A percentile compares a stretch with the other conserved stretches of the same genome.
phyloP scores from a whole-genome alignment of 495 filamentous ascomycete genomes.

The Podospora anserina region DNA sequence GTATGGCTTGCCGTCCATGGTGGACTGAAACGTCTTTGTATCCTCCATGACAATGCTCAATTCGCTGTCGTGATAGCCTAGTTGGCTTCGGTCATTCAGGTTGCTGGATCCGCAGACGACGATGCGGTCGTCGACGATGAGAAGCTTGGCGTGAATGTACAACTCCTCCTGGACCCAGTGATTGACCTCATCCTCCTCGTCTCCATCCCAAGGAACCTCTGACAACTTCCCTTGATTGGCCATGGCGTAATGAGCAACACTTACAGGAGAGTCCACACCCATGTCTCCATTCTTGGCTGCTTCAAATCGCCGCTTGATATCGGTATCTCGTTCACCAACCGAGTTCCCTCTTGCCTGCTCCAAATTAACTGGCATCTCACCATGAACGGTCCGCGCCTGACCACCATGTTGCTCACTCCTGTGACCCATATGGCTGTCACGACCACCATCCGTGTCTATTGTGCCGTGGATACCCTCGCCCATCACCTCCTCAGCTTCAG shows the following conservation, averaged over 20 bases:
- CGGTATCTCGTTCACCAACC: constrained; percentile 39
- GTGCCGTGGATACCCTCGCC: constrained; percentile 64
- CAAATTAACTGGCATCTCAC: constrained; percentile 37
- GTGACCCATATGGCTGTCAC: constrained; percentile 42
- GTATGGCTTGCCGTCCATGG: constrained; percentile 75
- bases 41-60: constrained; percentile 93
- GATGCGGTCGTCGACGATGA: constrained; percentile 79
- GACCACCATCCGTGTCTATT: constrained; percentile 42
- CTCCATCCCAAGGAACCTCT: constrained; percentile 70
- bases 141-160: constrained; percentile 85
- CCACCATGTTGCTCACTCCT: constrained; percentile 41
- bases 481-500: constrained; percentile 83
- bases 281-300: constrained; percentile 45
- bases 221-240: constrained; percentile 59
- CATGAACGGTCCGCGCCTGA: constrained; percentile 34
- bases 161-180: constrained; percentile 94
- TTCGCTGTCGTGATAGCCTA: constrained; percentile 87
- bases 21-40: constrained; percentile 63
- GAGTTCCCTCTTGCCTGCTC: constrained; percentile 59
- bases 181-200: constrained; percentile 65
- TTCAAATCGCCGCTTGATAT: constrained; percentile 65
- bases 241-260: constrained; percentile 81
- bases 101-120: constrained; percentile 86
- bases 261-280: constrained; percentile 54
- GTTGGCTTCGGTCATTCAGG: constrained; percentile 89